Evolutionary conservation across 2,329 filamentous ascomycete genomes (phyloP).

Genomic region (Pestalotiopsis sp.): DNA sequence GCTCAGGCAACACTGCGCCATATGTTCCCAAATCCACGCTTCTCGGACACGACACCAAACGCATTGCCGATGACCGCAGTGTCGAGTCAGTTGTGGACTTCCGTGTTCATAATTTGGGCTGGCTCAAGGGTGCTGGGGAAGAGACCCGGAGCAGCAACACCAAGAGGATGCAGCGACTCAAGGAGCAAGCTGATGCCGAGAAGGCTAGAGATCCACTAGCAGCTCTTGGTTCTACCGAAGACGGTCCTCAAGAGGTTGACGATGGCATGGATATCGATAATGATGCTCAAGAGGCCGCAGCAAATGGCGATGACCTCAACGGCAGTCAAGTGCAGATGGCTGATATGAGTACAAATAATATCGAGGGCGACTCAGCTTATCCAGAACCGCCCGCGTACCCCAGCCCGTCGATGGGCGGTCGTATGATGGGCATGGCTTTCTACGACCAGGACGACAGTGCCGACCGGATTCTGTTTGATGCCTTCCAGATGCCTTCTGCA

Average conservation of each 20-base stretch:
- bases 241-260: slow-evolving; percentile 31
- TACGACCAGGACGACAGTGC: slow-evolving; percentile 61
- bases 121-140: slow-evolving; percentile 68
- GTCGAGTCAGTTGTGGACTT: slow-evolving; percentile 92
- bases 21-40: slow-evolving; percentile 87
- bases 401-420: slow-evolving; percentile 51
- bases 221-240: slow-evolving; percentile 23
- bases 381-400: slow-evolving; percentile 38
- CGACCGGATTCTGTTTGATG: slow-evolving; percentile 62
- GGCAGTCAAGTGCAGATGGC: slow-evolving; percentile 27
- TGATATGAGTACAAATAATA: slow-evolving; percentile 32
- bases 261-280: slow-evolving; percentile 20
- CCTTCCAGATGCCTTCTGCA: slow-evolving; percentile 55
- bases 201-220: slow-evolving; percentile 51
- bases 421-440: slow-evolving; percentile 61
- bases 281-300: background rate
- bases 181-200: slow-evolving; percentile 58
- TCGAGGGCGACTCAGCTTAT: slow-evolving; percentile 27
- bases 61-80: slow-evolving; percentile 87
- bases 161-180: slow-evolving; percentile 59
- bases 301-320: slow-evolving; percentile 10
- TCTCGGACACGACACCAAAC: slow-evolving; percentile 87
- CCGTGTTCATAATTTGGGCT: slow-evolving; percentile 81
- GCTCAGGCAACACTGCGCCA: slow-evolving; percentile 66
- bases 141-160: slow-evolving; percentile 60